phyloP scores from a whole-genome alignment of 139 green algal genomes.

The Microglena sp. region DNA sequence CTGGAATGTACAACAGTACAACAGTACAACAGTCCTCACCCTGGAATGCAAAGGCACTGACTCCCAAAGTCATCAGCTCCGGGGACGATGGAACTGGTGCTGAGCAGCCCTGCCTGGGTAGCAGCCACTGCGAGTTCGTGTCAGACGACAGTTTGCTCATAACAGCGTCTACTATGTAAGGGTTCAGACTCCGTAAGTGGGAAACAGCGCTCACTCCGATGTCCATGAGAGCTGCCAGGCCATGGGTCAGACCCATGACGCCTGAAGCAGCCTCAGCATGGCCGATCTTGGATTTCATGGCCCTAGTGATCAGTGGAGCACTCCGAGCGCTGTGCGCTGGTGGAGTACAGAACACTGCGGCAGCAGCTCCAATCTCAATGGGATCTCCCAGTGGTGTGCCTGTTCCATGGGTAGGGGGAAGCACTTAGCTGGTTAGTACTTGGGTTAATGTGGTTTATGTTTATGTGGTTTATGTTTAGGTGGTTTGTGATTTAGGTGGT shows the following conservation, averaged over 20 bases:
- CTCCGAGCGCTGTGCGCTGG: no score
- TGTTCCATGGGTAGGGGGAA: conserved; percentile 39
- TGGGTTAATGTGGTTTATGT: no score
- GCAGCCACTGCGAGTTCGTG: no score
- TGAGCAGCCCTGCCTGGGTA: no score
- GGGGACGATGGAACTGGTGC: neutral
- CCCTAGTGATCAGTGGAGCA: conserved; percentile 1
- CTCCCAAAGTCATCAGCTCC: neutral
- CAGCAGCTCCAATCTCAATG: conserved; percentile 54
- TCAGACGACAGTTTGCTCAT: neutral
- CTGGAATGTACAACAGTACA: no score
- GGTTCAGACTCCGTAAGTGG: conserved; percentile 53
- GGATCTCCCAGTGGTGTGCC: conserved; percentile 69
- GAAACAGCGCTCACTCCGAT: conserved; percentile 20
- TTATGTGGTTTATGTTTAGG: no score
- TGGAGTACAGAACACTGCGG: conserved; percentile 24
- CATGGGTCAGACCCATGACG: conserved; percentile 55
- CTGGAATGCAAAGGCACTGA: conserved; percentile 14
- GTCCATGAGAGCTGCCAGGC: conserved; percentile 6
- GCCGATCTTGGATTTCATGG: conserved; percentile 69
- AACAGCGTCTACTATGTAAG: conserved; percentile 37
- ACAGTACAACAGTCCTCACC: no score
- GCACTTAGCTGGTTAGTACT: no score
- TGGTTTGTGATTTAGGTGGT: no score
- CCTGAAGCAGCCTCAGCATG: conserved; percentile 76